Base-by-base conservation (phyloP, 495 filamentous ascomycete species). In the Podospora pseudoanserina region DNA sequence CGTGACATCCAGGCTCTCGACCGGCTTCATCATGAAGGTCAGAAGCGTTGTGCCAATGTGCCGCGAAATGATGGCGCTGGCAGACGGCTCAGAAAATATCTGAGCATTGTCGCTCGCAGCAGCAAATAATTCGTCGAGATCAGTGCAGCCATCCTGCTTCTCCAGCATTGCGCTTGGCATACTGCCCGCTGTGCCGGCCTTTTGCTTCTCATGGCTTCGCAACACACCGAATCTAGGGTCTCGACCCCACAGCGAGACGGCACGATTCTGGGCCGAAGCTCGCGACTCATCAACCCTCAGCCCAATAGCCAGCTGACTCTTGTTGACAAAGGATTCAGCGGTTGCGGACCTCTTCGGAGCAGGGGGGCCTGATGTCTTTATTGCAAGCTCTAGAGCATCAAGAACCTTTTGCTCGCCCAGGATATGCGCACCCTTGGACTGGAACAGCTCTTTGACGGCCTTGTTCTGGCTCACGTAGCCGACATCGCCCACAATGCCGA, bases 401-500 rank as follows among this genome's bases (percentile, higher is more conserved):
- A 57, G 16, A 5, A 57, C 18, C 15, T 57, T 0, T 23, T 18
- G 54, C 54, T 57, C 54, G 18, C 18, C 3, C 5, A 57, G 16
- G 20, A 18, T 23, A 23, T 57, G 54, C 18, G 54, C 54, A 5
- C 54, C 20, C 18, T n/a, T 18, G 54, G 54, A 18, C 54, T 57
- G 16, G 7, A 57, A n/a, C 1, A 18, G 16, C 54, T 57, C 20
- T 23, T n/a, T 18, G 54, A 57, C 3, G 18, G 54, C 20, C 54
- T 57, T 23, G 54, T 57, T 23, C 18, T 57, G 16, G 54, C 18
- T n/a, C 54, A 57, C 54, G 54, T 75, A 75, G 13, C 72, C 73
- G 5, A 72, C 69, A 20, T 67, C 73, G 0, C 65, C 66, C 1
- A 75, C 72, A 18, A 61, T 71, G 49, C 71, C 71, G 7, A 75